A percentile compares a stretch with the other conserved stretches of the same genome.
Conservation (phyloP, 345 rosid species). For the Eucalyptus camaldulensis region DNA sequence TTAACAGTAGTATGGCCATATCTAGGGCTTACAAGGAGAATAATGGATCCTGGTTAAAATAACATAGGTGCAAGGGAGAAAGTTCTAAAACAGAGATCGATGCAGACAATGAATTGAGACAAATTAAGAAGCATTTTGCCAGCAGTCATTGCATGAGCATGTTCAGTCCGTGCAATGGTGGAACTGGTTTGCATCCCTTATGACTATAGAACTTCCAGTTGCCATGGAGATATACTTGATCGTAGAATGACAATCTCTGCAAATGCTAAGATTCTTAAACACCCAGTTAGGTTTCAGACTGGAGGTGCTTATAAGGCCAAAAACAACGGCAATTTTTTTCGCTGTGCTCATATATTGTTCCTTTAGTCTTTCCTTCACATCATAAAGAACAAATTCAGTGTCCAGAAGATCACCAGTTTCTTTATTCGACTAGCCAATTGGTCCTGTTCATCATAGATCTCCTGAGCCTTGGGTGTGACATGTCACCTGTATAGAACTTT, state of each 20-base stretch:
- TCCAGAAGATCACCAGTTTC: background rate
- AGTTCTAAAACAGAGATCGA: background rate
- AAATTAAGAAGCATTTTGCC: slow-evolving; percentile 10
- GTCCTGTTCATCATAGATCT: too few relatives aligned
- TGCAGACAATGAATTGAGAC: background rate
- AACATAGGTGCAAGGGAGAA: background rate
- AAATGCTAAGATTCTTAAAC: slow-evolving; percentile 48
- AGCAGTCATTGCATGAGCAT: slow-evolving; percentile 66
- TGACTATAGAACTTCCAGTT: background rate
- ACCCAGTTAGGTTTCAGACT: background rate
- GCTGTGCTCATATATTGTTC: background rate
- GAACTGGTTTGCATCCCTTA: slow-evolving; percentile 52
- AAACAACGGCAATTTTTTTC: background rate
- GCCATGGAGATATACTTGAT: slow-evolving; percentile 36
- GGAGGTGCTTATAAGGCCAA: background rate
- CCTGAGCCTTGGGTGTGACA: slow-evolving; percentile 10
- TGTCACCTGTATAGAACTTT: slow-evolving; percentile 54
- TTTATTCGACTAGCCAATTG: background rate
- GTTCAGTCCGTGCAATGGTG: slow-evolving; percentile 44
- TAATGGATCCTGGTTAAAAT: background rate
- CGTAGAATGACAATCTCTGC: slow-evolving; percentile 51
- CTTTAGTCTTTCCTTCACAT: background rate
- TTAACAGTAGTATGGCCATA: too few relatives aligned
- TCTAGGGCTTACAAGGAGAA: background rate
- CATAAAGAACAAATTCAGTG: background rate